A percentile compares a stretch with the other conserved stretches of the same genome.
phyloP scores from a whole-genome alignment of 768 basidiomycete species.

The Xerocomellus amylosporus region DNA sequence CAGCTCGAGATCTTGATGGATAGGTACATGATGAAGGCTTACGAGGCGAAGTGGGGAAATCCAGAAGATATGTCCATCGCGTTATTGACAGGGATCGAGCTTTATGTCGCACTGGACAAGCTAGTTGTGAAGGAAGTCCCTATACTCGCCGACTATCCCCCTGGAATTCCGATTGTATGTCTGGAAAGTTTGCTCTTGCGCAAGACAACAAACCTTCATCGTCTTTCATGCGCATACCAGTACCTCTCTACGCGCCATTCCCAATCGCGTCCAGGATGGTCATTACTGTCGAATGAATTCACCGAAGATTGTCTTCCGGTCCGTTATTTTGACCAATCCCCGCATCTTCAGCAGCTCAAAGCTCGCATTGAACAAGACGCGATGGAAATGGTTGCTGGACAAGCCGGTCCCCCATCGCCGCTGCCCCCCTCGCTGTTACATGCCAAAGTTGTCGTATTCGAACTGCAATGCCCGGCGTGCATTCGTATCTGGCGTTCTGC shows the following conservation, averaged over 20 bases:
- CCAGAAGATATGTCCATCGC: conserved; percentile 32
- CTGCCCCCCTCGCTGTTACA: conserved; percentile 36
- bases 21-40: conserved; percentile 25
- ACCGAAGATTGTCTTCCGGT: conserved; percentile 28
- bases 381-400: background rate
- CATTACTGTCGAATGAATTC: conserved; percentile 31
- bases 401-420: conserved; percentile 27
- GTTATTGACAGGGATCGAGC: conserved; percentile 36
- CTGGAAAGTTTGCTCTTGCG: conserved; percentile 28
- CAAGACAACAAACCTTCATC: conserved; percentile 25
- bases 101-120: too few species aligned
- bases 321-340: conserved; percentile 38
- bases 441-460: too few species aligned
- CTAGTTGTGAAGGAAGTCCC: conserved; percentile 19
- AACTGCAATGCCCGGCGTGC: too few species aligned
- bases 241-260: conserved; percentile 35
- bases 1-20: conserved; percentile 18
- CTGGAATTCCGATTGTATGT: conserved; percentile 23
- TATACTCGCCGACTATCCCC: conserved; percentile 31
- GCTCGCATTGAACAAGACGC: conserved; percentile 28
- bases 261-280: conserved; percentile 13
- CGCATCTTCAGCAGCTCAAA: conserved; percentile 28
- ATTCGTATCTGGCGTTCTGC: conserved; percentile 39
- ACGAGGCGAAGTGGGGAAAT: conserved; percentile 25
- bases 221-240: conserved; percentile 23